A percentile compares a stretch with the other conserved stretches of the same genome.
Conservation (phyloP, 148 eudicot genomes). For the Cornus controversa region DNA sequence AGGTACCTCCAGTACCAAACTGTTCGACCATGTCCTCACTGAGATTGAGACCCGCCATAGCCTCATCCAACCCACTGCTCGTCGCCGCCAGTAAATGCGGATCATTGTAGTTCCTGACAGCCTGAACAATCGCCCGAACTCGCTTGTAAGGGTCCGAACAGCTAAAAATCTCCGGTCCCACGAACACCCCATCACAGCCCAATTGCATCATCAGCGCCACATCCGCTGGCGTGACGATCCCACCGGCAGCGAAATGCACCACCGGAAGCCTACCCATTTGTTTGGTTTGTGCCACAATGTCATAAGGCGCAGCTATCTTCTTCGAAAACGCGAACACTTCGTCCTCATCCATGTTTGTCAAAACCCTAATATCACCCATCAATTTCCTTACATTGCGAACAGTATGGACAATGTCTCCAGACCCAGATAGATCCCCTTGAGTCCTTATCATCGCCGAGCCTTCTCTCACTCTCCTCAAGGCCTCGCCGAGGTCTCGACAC, state of each 20-base stretch:
- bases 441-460: constrained; percentile 67
- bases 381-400: constrained; percentile 62
- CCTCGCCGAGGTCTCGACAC: constrained; percentile 57
- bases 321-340: constrained; percentile 80
- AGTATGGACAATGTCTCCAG: constrained; percentile 53
- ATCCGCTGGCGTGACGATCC: constrained; percentile 78
- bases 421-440: constrained; percentile 45
- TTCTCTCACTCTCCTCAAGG: constrained; percentile 60
- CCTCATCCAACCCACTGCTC: constrained; percentile 58
- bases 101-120: constrained; percentile 81
- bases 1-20: constrained; percentile 18
- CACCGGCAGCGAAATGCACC: constrained; percentile 79
- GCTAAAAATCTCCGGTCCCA: constrained; percentile 62
- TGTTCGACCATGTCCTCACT: constrained; percentile 46
- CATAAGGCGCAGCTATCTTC: constrained; percentile 66
- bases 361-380: constrained; percentile 68
- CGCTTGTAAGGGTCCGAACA: constrained; percentile 57
- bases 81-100: constrained; percentile 57
- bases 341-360: constrained; percentile 80
- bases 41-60: constrained; percentile 50
- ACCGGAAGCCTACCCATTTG: constrained; percentile 93
- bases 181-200: constrained; percentile 91
- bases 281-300: constrained; percentile 84
- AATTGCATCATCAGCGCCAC: constrained; percentile 91
- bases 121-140: constrained; percentile 75